Percentiles rank a stretch among this genome's conserved stretches.
phyloP scores from a whole-genome alignment of 257 asterid genomes.

The Solanum sejunctum region DNA sequence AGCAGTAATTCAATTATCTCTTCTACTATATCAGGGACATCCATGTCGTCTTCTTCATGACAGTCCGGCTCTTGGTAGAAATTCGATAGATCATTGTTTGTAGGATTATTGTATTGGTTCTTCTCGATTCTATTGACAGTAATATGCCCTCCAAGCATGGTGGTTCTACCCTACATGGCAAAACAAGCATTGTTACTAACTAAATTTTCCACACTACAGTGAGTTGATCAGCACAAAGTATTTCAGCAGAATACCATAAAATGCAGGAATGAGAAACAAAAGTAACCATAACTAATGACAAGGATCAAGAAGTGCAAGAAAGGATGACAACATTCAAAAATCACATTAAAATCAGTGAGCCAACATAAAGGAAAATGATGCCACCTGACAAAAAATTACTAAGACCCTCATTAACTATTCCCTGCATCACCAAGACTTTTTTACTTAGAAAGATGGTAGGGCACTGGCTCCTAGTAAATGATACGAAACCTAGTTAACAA shows the following conservation, averaged over 20 bases:
- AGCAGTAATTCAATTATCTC: conserved; percentile 68
- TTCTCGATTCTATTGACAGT: conserved; percentile 17
- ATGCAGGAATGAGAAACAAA: not conserved
- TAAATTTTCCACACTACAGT: not conserved
- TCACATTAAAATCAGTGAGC: not conserved
- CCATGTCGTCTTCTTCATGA: conserved; percentile 72
- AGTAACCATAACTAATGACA: not conserved
- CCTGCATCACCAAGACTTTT: not conserved
- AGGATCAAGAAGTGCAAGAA: not conserved
- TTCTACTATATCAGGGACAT: conserved; percentile 83
- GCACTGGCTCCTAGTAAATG: not conserved
- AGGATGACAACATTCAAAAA: not conserved
- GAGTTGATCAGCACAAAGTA: not conserved
- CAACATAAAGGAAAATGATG: not conserved
- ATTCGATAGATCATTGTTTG: conserved; percentile 16
- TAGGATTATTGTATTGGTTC: conserved; percentile 18
- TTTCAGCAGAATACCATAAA: not conserved
- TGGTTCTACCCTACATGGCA: conserved; percentile 47
- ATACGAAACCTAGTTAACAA: not conserved
- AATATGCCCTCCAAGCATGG: conserved; percentile 47
- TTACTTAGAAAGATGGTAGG: not conserved
- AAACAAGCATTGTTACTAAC: not conserved
- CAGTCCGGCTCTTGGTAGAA: conserved; percentile 29
- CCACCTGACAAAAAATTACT: not conserved
- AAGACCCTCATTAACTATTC: not conserved